Evolutionary conservation across 768 basidiomycete species (phyloP), one percentile per base, ranked within the genome.

Genomic region (Lyophyllum semitale): DNA sequence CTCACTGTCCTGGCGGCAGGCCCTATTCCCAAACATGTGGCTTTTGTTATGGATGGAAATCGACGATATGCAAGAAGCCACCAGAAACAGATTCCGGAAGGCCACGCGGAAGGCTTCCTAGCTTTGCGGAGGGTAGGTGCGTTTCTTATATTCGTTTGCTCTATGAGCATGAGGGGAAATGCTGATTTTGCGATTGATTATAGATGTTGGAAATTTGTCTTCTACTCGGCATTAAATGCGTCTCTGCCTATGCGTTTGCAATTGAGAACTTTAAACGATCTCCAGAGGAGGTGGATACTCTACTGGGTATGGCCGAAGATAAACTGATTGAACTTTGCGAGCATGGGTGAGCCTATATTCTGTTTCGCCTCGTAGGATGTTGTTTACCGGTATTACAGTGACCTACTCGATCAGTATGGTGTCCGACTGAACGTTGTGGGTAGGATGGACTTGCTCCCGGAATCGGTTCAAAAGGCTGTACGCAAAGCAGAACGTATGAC

Each of bases 31-130:
- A 71, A 76, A 40, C 97, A 99, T 74, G 82, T 98, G 26, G 95
- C 91, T 2, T 95, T 99, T 67, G 87, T 96, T 25, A 95, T 99
- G 94, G 97, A 99, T 66, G 97, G 97, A 3, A 98, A 98, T 69
- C 77, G 97, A 50, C 80, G 97, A 11, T 96, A 91, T 66, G 95
- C 97, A 1, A 78, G 92, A 69, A 72, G 76, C 61, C 73, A 82
- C 20, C 83, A 85, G 15, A 82, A 85, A 69, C 68, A 77, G n/a
- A 80, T 91, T 18, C 76, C 77, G 30, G 77, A 93, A 58, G 96
- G 97, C 2, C 96, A 99, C 69, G 74, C 77, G 5, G 87, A 89
- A 42, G 97, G 97, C 0, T 98, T 93, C 68, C 68, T 82, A 42
- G 87, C 91, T 4, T 72, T 98, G 53, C 77, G 87, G 61, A 74